Conservation (phyloP, 345 rosid species). For the Arabis hirsuta region DNA sequence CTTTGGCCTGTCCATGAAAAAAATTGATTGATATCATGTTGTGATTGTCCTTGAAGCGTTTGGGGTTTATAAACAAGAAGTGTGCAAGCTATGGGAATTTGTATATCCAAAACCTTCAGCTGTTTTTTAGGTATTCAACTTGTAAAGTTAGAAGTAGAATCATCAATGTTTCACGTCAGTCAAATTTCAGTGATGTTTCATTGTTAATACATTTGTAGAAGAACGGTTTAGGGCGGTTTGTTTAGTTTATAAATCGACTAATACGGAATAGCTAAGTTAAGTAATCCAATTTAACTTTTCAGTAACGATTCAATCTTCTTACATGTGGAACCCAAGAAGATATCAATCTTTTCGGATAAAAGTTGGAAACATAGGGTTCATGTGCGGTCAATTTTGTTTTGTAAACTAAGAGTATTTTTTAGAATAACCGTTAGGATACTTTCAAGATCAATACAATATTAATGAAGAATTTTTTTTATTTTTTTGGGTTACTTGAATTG, state of each 20-base stretch:
- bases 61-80: conserved; percentile 17
- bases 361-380: no score
- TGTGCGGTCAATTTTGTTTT: no score
- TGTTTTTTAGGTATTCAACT: conserved; percentile 38
- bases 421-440: no score
- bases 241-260: neutral
- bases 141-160: conserved; percentile 39
- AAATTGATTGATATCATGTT: conserved; percentile 19
- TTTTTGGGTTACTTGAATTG: no score
- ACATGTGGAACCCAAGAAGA: no score
- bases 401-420: no score
- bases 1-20: conserved; percentile 26
- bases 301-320: no score
- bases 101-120: conserved; percentile 25
- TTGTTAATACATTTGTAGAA: conserved; percentile 1
- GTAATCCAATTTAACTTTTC: neutral
- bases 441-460: no score
- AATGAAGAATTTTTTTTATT: no score
- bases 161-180: conserved; percentile 25
- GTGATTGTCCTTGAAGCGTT: conserved; percentile 20
- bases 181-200: neutral
- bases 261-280: neutral
- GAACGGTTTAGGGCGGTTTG: conserved; percentile 7
- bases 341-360: no score
- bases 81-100: conserved; percentile 23